phyloP scores from a whole-genome alignment of 176 grass and related monocot genomes.

The Lolium rigidum region DNA sequence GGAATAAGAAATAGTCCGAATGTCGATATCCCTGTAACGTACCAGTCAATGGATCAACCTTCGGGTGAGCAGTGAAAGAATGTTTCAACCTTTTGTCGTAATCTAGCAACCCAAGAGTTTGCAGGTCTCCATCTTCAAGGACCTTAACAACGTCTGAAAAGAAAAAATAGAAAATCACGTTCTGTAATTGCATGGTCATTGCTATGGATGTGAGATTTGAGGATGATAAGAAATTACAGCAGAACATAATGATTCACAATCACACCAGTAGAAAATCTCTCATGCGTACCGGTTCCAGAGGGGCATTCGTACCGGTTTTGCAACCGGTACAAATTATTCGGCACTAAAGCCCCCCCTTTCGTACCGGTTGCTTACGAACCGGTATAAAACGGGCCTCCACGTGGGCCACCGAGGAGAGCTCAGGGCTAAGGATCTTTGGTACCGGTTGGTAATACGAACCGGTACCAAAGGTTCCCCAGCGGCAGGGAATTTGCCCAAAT shows the following conservation, averaged over 20 bases:
- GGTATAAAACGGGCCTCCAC: too few relatives aligned
- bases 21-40: neutral
- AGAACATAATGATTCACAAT: slow-evolving; percentile 29
- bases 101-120: slow-evolving; percentile 95
- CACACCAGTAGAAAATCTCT: too few relatives aligned
- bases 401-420: too few relatives aligned
- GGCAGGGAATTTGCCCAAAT: too few relatives aligned
- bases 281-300: too few relatives aligned
- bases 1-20: slow-evolving; percentile 13
- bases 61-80: slow-evolving; percentile 97
- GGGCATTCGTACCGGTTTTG: too few relatives aligned
- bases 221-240: neutral
- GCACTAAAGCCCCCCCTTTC: too few relatives aligned
- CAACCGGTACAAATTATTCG: too few relatives aligned
- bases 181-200: neutral
- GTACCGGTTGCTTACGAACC: too few relatives aligned
- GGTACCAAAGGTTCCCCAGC: too few relatives aligned
- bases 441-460: too few relatives aligned
- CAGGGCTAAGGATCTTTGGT: too few relatives aligned
- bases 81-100: slow-evolving; percentile 92
- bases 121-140: slow-evolving; percentile 96
- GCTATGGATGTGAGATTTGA: neutral
- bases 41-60: slow-evolving; percentile 97
- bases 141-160: slow-evolving; percentile 89
- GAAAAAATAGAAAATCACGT: slow-evolving; percentile 5